These are phyloP conservation scores for Paramecium biaurelia DNA, from an alignment of 73 alveolate genomes.

Conservation along the genomic window DNA sequence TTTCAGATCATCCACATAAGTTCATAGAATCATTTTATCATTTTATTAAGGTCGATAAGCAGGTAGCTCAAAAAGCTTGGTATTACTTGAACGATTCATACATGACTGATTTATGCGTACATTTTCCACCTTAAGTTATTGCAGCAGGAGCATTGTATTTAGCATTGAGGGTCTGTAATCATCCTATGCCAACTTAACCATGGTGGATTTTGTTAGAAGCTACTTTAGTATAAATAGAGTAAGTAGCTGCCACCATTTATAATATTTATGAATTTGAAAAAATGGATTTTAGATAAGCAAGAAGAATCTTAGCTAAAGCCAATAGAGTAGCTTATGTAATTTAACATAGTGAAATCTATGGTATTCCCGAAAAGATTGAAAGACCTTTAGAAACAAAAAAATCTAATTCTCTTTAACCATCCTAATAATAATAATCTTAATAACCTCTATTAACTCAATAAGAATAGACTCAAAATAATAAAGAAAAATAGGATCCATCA, in stretches of 20 bases:
- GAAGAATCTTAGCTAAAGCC: slow-evolving; percentile 22
- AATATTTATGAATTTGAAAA: slow-evolving; percentile 30
- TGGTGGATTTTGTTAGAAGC: slow-evolving; percentile 48
- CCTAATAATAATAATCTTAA: not conserved
- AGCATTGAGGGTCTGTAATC: slow-evolving; percentile 2
- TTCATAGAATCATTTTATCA: slow-evolving; percentile 52
- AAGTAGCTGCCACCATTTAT: slow-evolving; percentile 8
- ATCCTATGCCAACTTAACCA: slow-evolving; percentile 56
- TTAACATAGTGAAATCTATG: slow-evolving; percentile 25
- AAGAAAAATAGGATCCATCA: not conserved
- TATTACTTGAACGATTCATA: slow-evolving; percentile 49
- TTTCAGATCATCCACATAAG: slow-evolving; percentile 50
- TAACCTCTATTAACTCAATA: not conserved
- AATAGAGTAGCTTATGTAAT: not conserved
- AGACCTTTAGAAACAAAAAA: slow-evolving; percentile 12
- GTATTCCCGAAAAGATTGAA: not conserved
- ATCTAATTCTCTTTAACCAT: not conserved
- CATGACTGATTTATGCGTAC: slow-evolving; percentile 49
- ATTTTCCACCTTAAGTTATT: slow-evolving; percentile 43
- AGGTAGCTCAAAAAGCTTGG: slow-evolving; percentile 53
- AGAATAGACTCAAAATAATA: not conserved
- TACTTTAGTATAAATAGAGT: not conserved
- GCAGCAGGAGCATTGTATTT: slow-evolving; percentile 54
- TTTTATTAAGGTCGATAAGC: slow-evolving; percentile 31
- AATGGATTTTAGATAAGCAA: slow-evolving; percentile 42